Conservation (phyloP, 805 yeast species). For the Monosporozyma aerobia region DNA sequence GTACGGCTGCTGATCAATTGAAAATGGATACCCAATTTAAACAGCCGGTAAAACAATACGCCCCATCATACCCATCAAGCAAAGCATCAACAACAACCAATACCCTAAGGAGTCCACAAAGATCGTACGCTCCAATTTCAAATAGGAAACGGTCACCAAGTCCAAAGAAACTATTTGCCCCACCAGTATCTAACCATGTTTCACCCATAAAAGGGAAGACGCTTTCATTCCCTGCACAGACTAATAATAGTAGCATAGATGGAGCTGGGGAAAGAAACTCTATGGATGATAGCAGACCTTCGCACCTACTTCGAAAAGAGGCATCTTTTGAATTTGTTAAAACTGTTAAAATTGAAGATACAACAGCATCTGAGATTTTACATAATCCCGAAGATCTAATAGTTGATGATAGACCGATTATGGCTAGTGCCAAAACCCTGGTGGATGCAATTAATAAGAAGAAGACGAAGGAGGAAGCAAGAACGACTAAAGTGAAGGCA, state of each 20-base stretch:
- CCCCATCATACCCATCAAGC: constrained; percentile 10
- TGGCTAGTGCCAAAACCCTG: constrained; percentile 23
- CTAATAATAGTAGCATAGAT: too few species aligned
- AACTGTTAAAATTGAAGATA: constrained; percentile 9
- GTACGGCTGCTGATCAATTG: constrained; percentile 26
- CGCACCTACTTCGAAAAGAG: background rate
- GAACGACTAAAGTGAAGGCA: background rate
- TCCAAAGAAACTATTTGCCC: constrained; percentile 8
- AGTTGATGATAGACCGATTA: constrained; percentile 26
- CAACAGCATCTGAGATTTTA: constrained; percentile 29
- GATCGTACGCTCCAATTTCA: constrained; percentile 10
- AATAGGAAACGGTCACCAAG: constrained; percentile 2
- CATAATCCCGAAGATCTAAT: constrained; percentile 23
- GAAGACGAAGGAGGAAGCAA: background rate
- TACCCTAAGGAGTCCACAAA: constrained; percentile 6
- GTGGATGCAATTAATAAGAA: constrained; percentile 19
- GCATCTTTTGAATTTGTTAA: background rate
- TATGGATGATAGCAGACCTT: background rate
- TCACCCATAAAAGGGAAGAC: constrained; percentile 7
- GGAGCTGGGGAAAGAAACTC: background rate
- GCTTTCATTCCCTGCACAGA: constrained; percentile 4
- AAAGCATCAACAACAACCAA: background rate
- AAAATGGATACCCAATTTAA: background rate
- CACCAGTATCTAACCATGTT: background rate
- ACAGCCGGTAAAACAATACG: constrained; percentile 7